Evolutionary conservation across 2,329 filamentous ascomycete species (phyloP).

Genomic region (Xylaria sp.): DNA sequence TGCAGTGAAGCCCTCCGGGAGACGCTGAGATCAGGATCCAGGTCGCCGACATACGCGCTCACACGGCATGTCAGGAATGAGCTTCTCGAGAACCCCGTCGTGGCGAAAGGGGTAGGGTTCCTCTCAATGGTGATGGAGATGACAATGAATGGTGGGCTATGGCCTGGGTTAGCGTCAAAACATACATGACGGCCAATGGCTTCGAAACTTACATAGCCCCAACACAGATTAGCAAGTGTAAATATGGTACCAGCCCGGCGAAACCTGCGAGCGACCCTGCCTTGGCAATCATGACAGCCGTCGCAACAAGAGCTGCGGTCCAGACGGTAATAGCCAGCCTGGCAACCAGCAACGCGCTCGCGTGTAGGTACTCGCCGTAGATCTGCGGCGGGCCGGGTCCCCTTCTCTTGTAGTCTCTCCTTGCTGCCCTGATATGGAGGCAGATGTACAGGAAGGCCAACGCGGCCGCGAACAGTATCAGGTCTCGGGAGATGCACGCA

Average conservation of each 20-base stretch:
- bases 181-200: background rate
- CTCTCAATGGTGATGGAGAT: conserved; percentile 37
- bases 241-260: conserved; percentile 34
- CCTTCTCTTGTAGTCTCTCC: conserved; percentile 27
- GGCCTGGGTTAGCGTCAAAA: conserved; percentile 3
- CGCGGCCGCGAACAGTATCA: conserved; percentile 35
- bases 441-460: conserved; percentile 34
- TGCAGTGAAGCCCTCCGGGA: conserved; percentile 32
- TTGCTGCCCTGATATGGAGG: conserved; percentile 35
- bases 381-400: conserved; percentile 32
- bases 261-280: conserved; percentile 17
- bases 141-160: conserved; percentile 34
- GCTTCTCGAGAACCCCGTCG: conserved; percentile 28
- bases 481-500: conserved; percentile 35
- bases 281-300: conserved; percentile 33
- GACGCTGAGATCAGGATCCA: conserved; percentile 29
- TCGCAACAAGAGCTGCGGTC: conserved; percentile 36
- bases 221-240: conserved; percentile 37
- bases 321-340: conserved; percentile 36
- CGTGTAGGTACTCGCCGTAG: conserved; percentile 36
- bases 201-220: conserved; percentile 38
- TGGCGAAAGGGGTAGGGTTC: conserved; percentile 35
- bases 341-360: conserved; percentile 35
- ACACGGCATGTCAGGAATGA: conserved; percentile 32
- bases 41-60: conserved; percentile 31